Base-by-base conservation (phyloP, 495 filamentous ascomycete species). In the Cercophora sp. region DNA sequence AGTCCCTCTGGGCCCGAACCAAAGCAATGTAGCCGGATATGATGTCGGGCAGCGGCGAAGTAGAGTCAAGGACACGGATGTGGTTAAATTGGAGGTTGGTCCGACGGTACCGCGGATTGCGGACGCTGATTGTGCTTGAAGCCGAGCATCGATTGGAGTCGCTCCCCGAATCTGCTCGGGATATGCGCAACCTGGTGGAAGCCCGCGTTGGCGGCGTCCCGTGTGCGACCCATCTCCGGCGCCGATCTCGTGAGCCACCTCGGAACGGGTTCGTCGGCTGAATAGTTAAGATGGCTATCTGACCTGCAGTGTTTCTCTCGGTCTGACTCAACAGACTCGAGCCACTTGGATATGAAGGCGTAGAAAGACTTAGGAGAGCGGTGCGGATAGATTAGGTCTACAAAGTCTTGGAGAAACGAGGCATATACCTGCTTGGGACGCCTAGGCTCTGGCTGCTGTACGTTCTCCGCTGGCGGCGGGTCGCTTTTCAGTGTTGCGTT, bases 261-360 rank as follows among this genome's bases (percentile, higher is more conserved):
- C 40, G 56, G 58, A 46, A 66, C 56, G 54, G 47, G 40, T 11
- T 55, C 60, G 50, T 42, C 42, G 54, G 57, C 43, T 44, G 50
- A 51, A 62, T 52, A 44, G 41, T 56, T 32, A 25, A 63, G 55
- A 61, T 58, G 52, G 51, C 57, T 63, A 42, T 66, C 60, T 47
- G 60, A 66, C 45, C 63, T 57, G 62, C 60, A 65, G 47, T 50
- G 50, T 56, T 57, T 58, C 50, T 58, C 51, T 61, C 47, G 57
- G 47, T 58, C 52, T 32, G 56, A 57, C 16, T 47, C 59, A 39
- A 58, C 40, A 54, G 61, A 64, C 55, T 64, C 54, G 48, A 65
- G 59, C 62, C 62, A 65, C 60, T 61, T 53, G 34, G 62, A 63
- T 46, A 66, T 55, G 43, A 54, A 56, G 54, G 54, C 58, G 51